These are phyloP conservation scores for Termitomyces sp. DNA, from an alignment of 768 basidiomycete genomes.

Conservation along the genomic window DNA sequence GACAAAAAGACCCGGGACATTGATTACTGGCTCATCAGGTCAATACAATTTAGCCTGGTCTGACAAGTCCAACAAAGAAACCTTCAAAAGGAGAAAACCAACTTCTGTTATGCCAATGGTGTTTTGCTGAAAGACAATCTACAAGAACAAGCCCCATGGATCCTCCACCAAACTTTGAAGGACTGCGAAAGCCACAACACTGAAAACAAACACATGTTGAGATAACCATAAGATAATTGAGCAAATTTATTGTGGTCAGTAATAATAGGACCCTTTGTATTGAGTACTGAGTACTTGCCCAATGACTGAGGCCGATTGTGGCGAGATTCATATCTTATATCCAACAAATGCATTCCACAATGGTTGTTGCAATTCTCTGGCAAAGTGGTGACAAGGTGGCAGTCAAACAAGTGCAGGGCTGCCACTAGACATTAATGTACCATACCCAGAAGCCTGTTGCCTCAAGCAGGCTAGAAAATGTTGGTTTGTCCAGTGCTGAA, in stretches of 20 bases:
- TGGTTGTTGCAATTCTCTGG: no score
- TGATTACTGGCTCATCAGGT: conserved; percentile 14
- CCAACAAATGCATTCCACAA: no score
- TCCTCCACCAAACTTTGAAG: conserved; percentile 17
- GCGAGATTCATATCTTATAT: no score
- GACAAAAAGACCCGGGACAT: conserved; percentile 14
- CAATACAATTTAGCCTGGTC: conserved; percentile 20
- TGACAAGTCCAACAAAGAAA: not conserved
- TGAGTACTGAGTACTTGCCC: no score
- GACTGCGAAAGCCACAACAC: no score
- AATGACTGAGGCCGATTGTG: no score
- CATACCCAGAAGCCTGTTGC: no score
- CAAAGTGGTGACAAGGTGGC: no score
- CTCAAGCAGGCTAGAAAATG: no score
- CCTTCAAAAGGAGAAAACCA: not conserved
- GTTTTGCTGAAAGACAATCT: conserved; percentile 22
- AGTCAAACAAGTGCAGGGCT: no score
- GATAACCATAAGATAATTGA: conserved; percentile 10
- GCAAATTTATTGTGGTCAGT: conserved; percentile 9
- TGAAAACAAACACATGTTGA: conserved; percentile 3
- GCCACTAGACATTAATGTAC: no score
- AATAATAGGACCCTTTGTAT: not conserved
- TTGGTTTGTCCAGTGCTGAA: no score
- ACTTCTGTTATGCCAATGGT: conserved; percentile 25
- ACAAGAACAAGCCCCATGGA: conserved; percentile 19